phyloP scores from a whole-genome alignment of 805 yeast genomes.

The Nakazawaea pomicola region DNA sequence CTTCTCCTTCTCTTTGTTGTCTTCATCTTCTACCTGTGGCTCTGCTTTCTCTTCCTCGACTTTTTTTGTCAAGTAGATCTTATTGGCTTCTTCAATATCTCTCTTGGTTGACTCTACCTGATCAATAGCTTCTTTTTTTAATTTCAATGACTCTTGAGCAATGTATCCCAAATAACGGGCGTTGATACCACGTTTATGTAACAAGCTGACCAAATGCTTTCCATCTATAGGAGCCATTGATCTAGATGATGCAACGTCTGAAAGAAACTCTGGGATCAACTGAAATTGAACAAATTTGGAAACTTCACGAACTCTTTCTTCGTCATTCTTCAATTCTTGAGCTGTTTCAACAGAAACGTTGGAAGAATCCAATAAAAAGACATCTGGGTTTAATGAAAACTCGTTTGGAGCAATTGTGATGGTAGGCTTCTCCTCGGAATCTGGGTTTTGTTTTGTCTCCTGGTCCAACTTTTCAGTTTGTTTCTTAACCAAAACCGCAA shows the following conservation, averaged over 20 bases:
- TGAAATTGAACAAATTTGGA: slow-evolving; percentile 55
- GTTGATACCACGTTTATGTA: slow-evolving; percentile 85
- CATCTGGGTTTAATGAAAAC: slow-evolving; percentile 76
- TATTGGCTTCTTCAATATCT: slow-evolving; percentile 21
- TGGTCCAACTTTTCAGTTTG: slow-evolving; percentile 41
- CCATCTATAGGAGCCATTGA: slow-evolving; percentile 76
- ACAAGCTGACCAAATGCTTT: slow-evolving; percentile 53
- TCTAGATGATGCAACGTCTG: slow-evolving; percentile 45
- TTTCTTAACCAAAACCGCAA: slow-evolving; percentile 44
- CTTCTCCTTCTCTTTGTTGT: slow-evolving; percentile 25
- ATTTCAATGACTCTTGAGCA: slow-evolving; percentile 34
- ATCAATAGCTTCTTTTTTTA: slow-evolving; percentile 21
- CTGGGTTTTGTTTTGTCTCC: slow-evolving; percentile 23
- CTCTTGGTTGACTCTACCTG: slow-evolving; percentile 24
- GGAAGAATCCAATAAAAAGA: slow-evolving; percentile 43
- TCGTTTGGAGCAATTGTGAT: slow-evolving; percentile 47
- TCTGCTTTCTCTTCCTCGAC: slow-evolving; percentile 30
- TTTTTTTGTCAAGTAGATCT: slow-evolving; percentile 30
- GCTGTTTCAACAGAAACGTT: slow-evolving; percentile 32
- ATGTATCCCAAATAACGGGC: slow-evolving; percentile 78
- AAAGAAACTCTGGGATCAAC: slow-evolving; percentile 60
- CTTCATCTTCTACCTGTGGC: slow-evolving; percentile 27
- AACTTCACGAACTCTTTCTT: slow-evolving; percentile 61
- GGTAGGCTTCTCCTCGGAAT: slow-evolving; percentile 38
- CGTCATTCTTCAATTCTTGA: slow-evolving; percentile 42